These are phyloP conservation scores for Sugiyamaella paludigena DNA, from an alignment of 1,139 yeast genomes.

Conservation along the genomic window DNA sequence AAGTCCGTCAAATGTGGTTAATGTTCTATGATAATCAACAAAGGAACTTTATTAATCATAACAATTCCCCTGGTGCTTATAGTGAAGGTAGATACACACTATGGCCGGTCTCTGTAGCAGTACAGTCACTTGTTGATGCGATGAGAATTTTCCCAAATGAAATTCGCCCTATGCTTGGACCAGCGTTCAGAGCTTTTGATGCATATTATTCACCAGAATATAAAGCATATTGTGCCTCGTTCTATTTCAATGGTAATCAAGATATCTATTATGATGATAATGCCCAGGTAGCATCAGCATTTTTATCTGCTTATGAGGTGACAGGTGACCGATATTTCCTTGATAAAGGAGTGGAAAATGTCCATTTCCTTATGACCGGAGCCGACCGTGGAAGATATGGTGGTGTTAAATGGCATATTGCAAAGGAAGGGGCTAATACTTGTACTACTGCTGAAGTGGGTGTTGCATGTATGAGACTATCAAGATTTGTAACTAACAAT, in stretches of 20 bases:
- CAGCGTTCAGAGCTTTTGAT: constrained; percentile 52
- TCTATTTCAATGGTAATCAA: constrained; percentile 52
- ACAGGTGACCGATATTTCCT: constrained; percentile 55
- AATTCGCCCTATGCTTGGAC: constrained; percentile 54
- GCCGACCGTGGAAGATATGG: constrained; percentile 48
- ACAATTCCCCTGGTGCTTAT: constrained; percentile 47
- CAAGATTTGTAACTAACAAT: constrained; percentile 50
- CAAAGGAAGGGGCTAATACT: constrained; percentile 58
- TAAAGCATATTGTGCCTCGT: constrained; percentile 60
- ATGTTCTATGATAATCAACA: constrained; percentile 31
- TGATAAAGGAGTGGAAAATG: constrained; percentile 58
- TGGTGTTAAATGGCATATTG: constrained; percentile 67
- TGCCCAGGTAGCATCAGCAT: constrained; percentile 70
- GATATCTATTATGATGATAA: constrained; percentile 76
- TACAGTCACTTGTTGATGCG: constrained; percentile 61
- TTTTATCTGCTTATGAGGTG: constrained; percentile 67
- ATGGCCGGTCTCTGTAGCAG: constrained; percentile 68
- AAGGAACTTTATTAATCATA: constrained; percentile 25
- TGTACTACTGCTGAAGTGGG: constrained; percentile 75
- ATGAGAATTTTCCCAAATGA: constrained; percentile 58
- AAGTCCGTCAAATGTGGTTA: constrained; percentile 21
- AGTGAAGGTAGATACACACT: constrained; percentile 55
- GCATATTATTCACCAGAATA: constrained; percentile 52
- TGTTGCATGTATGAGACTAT: constrained; percentile 58
- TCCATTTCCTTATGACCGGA: constrained; percentile 64